Conservation (phyloP, 768 basidiomycete genomes). For the Mycena olivaceomarginata region DNA sequence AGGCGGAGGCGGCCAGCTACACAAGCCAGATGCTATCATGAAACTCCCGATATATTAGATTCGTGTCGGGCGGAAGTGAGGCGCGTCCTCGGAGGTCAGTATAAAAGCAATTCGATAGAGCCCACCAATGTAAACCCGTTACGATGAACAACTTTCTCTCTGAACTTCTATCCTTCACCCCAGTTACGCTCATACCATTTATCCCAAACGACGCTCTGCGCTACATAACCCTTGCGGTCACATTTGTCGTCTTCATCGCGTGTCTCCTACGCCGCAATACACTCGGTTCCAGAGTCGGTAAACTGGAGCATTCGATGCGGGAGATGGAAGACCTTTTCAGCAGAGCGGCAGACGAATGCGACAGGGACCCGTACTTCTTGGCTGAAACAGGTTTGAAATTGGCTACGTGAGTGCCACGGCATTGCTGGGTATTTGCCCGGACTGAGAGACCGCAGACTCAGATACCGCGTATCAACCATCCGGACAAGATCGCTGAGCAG, state of each 20-base stretch:
- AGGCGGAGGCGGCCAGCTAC: no score
- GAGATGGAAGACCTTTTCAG: constrained; percentile 3
- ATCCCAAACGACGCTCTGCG: constrained; percentile 16
- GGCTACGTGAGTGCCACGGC: constrained; percentile 2
- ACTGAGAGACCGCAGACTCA: not conserved
- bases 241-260: not conserved
- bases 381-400: constrained; percentile 12
- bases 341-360: constrained; percentile 6
- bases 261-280: not conserved
- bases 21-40: no score
- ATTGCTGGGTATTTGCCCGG: not conserved
- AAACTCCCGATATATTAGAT: no score
- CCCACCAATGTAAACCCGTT: not conserved
- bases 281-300: not conserved
- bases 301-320: not conserved
- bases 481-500: not conserved
- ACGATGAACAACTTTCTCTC: not conserved
- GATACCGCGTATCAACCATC: not conserved
- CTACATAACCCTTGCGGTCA: not conserved
- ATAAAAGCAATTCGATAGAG: not conserved
- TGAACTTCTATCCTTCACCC: not conserved
- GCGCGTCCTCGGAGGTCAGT: not conserved
- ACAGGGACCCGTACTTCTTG: constrained; percentile 2
- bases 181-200: constrained; percentile 8
- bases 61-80: no score